Percentiles rank a stretch among this genome's conserved stretches.
Conservation (phyloP, 2,329 filamentous ascomycete genomes). For the Microsporum audouinii region DNA sequence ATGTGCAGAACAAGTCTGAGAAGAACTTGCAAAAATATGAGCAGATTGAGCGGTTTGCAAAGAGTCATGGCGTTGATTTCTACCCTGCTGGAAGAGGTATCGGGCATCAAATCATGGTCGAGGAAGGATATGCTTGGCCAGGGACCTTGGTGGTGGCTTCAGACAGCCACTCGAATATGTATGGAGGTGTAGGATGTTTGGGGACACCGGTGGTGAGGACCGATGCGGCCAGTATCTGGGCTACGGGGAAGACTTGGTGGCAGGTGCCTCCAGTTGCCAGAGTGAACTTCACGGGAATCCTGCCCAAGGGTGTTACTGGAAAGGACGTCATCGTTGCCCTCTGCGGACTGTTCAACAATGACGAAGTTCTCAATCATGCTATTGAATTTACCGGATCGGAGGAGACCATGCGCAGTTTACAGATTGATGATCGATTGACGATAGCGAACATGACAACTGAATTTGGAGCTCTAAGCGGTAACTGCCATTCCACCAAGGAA, state of each 20-base stretch:
- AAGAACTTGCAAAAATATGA: constrained; percentile 72
- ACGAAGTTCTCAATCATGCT: constrained; percentile 81
- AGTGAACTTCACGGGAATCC: constrained; percentile 61
- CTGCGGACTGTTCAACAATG: constrained; percentile 72
- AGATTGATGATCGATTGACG: constrained; percentile 59
- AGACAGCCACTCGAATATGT: constrained; percentile 62
- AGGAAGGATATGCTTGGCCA: constrained; percentile 76
- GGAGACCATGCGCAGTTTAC: constrained; percentile 60
- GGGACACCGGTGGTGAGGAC: constrained; percentile 77
- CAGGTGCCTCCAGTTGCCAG: constrained; percentile 75
- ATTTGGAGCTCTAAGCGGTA: constrained; percentile 51
- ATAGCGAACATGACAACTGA: constrained; percentile 69
- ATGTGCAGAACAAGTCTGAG: constrained; percentile 72
- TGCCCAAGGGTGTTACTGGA: constrained; percentile 71
- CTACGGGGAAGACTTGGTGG: constrained; percentile 75
- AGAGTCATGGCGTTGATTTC: constrained; percentile 63
- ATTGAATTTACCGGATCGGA: constrained; percentile 79
- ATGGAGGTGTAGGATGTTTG: constrained; percentile 65
- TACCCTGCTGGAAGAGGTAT: constrained; percentile 70
- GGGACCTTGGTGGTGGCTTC: constrained; percentile 70
- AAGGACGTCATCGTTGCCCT: constrained; percentile 92
- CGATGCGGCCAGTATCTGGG: constrained; percentile 77
- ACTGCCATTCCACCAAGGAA: neutral
- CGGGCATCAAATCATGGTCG: constrained; percentile 67
- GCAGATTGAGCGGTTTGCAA: constrained; percentile 72